Percentiles rank a stretch among this genome's conserved stretches.
Evolutionary conservation across 2,329 filamentous ascomycete genomes (phyloP).

Genomic region (Purpureocillium takamizusanense): DNA sequence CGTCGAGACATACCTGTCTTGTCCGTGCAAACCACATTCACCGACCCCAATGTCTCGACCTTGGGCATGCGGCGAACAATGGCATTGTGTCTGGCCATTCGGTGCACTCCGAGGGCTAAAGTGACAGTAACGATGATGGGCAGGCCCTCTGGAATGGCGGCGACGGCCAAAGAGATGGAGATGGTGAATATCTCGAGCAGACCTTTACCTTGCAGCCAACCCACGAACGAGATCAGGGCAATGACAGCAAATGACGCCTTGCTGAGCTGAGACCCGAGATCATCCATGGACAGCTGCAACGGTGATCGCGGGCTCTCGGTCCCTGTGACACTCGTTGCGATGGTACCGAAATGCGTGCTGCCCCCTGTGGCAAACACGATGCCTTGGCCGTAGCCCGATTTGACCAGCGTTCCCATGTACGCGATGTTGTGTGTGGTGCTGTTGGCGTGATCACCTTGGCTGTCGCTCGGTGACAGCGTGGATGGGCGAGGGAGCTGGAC

Average conservation of each 20-base stretch:
- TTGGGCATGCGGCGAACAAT: slow-evolving; percentile 94
- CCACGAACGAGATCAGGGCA: slow-evolving; percentile 82
- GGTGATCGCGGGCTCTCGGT: slow-evolving; percentile 94
- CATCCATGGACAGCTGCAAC: slow-evolving; percentile 92
- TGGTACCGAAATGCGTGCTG: slow-evolving; percentile 90
- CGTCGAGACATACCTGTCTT: slow-evolving; percentile 60
- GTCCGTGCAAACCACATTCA: slow-evolving; percentile 98
- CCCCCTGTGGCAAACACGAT: slow-evolving; percentile 96
- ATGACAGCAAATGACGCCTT: slow-evolving; percentile 96
- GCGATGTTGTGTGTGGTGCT: slow-evolving; percentile 84
- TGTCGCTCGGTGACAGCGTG: slow-evolving; percentile 32
- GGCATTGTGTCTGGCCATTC: slow-evolving; percentile 91
- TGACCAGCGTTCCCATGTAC: slow-evolving; percentile 95
- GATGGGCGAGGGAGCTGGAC: slow-evolving; percentile 26
- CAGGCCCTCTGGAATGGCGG: slow-evolving; percentile 89
- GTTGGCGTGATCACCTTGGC: slow-evolving; percentile 48
- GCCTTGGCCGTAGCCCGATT: slow-evolving; percentile 89
- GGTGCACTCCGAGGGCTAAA: slow-evolving; percentile 83
- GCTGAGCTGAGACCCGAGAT: slow-evolving; percentile 90
- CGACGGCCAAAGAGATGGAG: slow-evolving; percentile 90
- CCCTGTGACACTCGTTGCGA: slow-evolving; percentile 85
- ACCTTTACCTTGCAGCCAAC: slow-evolving; percentile 80
- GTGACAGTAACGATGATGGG: slow-evolving; percentile 99
- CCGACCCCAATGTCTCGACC: slow-evolving; percentile 94
- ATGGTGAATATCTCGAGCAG: slow-evolving; percentile 95